A percentile compares a stretch with the other conserved stretches of the same genome.
Conservation (phyloP, 768 basidiomycete genomes). For the Rhodotorula diobovata region DNA sequence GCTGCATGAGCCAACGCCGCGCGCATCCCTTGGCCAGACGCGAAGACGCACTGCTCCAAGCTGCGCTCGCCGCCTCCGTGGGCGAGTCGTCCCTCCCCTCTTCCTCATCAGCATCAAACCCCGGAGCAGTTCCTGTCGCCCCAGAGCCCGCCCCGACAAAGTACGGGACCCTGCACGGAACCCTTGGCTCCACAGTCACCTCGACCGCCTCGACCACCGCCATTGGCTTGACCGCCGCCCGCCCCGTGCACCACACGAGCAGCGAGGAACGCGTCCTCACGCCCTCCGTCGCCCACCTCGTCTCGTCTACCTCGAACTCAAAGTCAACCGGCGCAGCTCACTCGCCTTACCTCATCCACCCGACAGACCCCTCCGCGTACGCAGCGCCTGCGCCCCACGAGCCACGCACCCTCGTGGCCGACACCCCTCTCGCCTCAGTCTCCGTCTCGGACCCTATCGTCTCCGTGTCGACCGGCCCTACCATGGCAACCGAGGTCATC, state of each 20-base stretch:
- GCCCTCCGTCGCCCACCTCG: too few relatives aligned
- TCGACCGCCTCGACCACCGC: not conserved
- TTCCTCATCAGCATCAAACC: not conserved
- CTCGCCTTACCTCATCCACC: not conserved
- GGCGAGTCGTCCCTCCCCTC: not conserved
- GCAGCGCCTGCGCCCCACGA: not conserved
- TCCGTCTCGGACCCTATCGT: not conserved
- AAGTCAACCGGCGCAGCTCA: not conserved
- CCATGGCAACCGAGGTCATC: constrained; percentile 2
- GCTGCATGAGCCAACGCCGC: not conserved
- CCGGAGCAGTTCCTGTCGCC: not conserved
- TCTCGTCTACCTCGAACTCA: too few relatives aligned
- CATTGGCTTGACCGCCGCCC: not conserved
- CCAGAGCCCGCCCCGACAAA: not conserved
- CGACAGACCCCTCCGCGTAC: not conserved
- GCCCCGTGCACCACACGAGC: not conserved
- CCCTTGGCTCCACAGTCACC: not conserved
- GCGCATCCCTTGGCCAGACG: not conserved
- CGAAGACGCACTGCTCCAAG: not conserved
- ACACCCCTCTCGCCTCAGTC: not conserved
- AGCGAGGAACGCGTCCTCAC: not conserved
- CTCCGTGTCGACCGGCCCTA: not conserved
- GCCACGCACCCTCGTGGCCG: not conserved
- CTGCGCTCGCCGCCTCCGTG: not conserved
- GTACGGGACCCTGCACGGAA: constrained; percentile 14